Evolutionary conservation across 805 yeast species (phyloP), one percentile per base, ranked within the genome.

Genomic region (Grigorovia jiainica): DNA sequence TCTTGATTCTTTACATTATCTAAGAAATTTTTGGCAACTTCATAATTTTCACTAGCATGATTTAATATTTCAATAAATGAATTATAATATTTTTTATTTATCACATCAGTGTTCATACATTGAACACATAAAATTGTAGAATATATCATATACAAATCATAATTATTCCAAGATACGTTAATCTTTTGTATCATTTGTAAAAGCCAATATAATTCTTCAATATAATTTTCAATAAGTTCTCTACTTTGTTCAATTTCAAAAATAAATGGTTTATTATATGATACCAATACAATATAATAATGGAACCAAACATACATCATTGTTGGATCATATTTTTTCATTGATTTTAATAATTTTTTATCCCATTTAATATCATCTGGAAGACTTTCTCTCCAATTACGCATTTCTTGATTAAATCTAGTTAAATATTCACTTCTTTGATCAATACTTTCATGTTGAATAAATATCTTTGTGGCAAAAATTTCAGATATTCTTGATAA

Each of bases 241-340:
- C 49, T 46, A 34, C 59, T 52, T 33, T 51, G 41, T 9, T 42
- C 40, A 1, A 48, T 37, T 21, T 55, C 58, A 29, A 44, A 49
- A 6, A 75, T 66, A 48, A 76, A 76, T 5, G 80, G 80, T 23
- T 78, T 61, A 49, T 76, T 76, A 35, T 76, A 64, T 47, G 82
- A 76, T 13, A 77, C 61, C n/a, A 74, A 51, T 8, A 73, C 65
- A 29, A 77, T 66, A 49, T 75, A 76, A 52, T 75, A 76, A 49
- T 73, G 76, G 47, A 70, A 73, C 45, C 73, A 60, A 15, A 75
- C 67, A 38, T 71, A 64, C 43, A 72, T 63, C 11, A 63, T 55
- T 1, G 75, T 72, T 0, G 79, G 78, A 47, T 75, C 71, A 42
- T 65, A 70, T 3, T 71, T 68, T 19, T 39, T 20, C 17, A 68